These are phyloP conservation scores for Dryas octopetala DNA, from an alignment of 306 rosid species.

Conservation along the genomic window DNA sequence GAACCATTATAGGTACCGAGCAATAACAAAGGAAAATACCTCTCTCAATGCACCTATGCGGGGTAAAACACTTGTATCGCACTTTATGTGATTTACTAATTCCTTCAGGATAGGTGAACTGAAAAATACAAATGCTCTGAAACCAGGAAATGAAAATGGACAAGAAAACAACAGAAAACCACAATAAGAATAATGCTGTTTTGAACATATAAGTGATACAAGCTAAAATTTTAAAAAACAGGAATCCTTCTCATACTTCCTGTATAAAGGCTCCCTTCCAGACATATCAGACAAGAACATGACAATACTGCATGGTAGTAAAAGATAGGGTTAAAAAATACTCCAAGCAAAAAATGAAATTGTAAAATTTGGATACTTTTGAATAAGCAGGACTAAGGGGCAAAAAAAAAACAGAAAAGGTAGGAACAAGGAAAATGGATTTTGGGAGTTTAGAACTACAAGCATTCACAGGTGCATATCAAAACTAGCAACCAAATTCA, in stretches of 20 bases:
- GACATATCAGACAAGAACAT: constrained; percentile 99
- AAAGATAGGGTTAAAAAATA: constrained; percentile 40
- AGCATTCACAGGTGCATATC: too few relatives aligned
- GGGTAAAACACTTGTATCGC: constrained; percentile 91
- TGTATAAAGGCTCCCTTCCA: constrained; percentile 95
- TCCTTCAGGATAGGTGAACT: constrained; percentile 82
- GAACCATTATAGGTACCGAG: constrained; percentile 6
- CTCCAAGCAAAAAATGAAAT: background rate
- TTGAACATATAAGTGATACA: constrained; percentile 10
- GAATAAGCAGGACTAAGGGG: background rate
- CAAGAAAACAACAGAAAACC: constrained; percentile 12
- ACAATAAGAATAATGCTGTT: constrained; percentile 24
- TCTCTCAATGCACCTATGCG: constrained; percentile 92
- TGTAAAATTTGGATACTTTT: background rate
- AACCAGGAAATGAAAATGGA: constrained; percentile 19
- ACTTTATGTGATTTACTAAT: constrained; percentile 72
- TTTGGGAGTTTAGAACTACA: too few relatives aligned
- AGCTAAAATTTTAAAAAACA: constrained; percentile 3
- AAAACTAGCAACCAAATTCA: too few relatives aligned
- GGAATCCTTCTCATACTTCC: constrained; percentile 57
- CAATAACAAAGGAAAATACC: constrained; percentile 45
- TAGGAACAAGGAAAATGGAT: too few relatives aligned
- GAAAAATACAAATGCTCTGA: constrained; percentile 86
- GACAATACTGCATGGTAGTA: constrained; percentile 88
- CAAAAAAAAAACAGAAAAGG: too few relatives aligned